Conservation (phyloP, 768 basidiomycete genomes). For the Suillus luteus region DNA sequence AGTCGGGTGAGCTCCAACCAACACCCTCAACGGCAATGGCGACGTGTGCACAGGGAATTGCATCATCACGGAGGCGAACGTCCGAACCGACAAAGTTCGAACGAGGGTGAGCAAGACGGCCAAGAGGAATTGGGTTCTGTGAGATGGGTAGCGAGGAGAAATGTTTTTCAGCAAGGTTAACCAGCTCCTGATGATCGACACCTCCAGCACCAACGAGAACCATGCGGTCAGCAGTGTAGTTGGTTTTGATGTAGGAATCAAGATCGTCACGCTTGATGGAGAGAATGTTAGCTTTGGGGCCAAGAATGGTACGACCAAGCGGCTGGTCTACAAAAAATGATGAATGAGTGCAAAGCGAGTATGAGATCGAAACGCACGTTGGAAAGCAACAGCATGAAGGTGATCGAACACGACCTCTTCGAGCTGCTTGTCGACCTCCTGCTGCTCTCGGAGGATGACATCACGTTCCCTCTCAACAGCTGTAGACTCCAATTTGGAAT, state of each 20-base stretch:
- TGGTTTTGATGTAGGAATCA: conserved; percentile 88
- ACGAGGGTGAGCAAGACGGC: conserved; percentile 72
- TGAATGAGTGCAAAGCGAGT: conserved; percentile 6
- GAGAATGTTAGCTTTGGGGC: conserved; percentile 93
- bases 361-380: conserved; percentile 54
- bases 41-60: conserved; percentile 84
- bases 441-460: conserved; percentile 95
- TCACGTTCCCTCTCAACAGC: conserved; percentile 96
- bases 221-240: conserved; percentile 99
- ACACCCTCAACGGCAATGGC: conserved; percentile 98
- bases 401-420: conserved; percentile 99
- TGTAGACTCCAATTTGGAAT: conserved; percentile 84
- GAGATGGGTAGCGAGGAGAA: conserved; percentile 90
- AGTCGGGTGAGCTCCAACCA: conserved; percentile 96
- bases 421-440: conserved; percentile 98
- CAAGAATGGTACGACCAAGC: conserved; percentile 95
- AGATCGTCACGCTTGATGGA: conserved; percentile 94
- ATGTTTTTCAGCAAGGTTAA: conserved; percentile 93
- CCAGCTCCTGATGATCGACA: conserved; percentile 88
- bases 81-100: conserved; percentile 91
- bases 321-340: conserved; percentile 68
- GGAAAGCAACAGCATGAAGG: conserved; percentile 94
- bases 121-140: conserved; percentile 84
- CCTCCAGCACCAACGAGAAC: conserved; percentile 97
- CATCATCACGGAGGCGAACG: conserved; percentile 94